Percentiles rank a stretch among this genome's conserved stretches.
phyloP scores from a whole-genome alignment of 805 yeast species.

The Schizosaccharomyces cryophilus region DNA sequence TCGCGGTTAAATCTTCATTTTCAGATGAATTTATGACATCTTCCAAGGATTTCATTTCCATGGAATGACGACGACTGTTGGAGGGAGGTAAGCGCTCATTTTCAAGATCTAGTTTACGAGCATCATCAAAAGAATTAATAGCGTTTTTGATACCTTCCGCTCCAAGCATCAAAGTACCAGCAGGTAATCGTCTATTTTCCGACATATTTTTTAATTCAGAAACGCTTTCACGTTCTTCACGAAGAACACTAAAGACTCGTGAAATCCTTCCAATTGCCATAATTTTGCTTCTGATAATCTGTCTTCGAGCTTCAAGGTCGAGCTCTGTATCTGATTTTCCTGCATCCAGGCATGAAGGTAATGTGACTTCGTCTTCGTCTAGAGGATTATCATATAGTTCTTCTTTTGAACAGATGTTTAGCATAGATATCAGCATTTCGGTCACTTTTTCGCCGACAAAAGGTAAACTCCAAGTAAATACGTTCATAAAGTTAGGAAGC shows the following conservation, averaged over 20 bases:
- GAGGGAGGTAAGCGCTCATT: conserved; percentile 79
- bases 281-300: conserved; percentile 60
- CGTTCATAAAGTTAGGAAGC: conserved; percentile 92
- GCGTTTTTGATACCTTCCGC: conserved; percentile 50
- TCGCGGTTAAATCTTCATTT: not conserved
- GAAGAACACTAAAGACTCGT: conserved; percentile 66
- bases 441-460: conserved; percentile 92
- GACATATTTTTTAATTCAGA: conserved; percentile 41
- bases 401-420: conserved; percentile 87
- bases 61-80: not conserved
- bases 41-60: not conserved
- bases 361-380: not conserved
- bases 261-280: conserved; percentile 91
- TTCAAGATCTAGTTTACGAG: conserved; percentile 47
- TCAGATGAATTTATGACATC: not conserved
- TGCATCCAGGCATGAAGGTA: conserved; percentile 5
- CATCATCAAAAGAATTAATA: conserved; percentile 56
- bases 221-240: conserved; percentile 73
- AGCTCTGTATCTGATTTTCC: conserved; percentile 10
- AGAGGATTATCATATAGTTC: conserved; percentile 41
- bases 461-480: conserved; percentile 89
- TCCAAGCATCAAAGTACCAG: conserved; percentile 67
- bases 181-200: conserved; percentile 59
- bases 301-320: conserved; percentile 14
- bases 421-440: conserved; percentile 69